Base-by-base conservation (phyloP, 805 yeast genomes). In the Candida hungchunana region DNA sequence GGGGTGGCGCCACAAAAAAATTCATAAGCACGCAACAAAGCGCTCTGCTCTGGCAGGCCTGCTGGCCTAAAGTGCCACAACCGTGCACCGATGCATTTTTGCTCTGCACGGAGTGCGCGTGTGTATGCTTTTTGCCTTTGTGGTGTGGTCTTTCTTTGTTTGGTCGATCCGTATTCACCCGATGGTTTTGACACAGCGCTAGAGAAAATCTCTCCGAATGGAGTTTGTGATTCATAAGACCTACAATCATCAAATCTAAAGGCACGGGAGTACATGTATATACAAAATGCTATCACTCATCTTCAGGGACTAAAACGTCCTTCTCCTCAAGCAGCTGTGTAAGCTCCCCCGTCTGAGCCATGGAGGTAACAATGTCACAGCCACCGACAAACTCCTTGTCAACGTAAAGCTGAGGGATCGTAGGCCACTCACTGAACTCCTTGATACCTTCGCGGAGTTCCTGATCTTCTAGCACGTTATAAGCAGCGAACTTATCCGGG, bases 361-460 rank as follows among this genome's bases (percentile, higher is more conserved):
- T 89, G 38, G 84, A 77, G 57, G 82, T 86, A 35, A 93, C 71
- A 45, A 93, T 89, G 62, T 93, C 99, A 64, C 97, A 93, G 5
- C 99, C 99, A 29, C 99, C 99, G 36, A 93, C 74, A 57, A 93
- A 93, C 58, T 93, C 98, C 48, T 81, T 79, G 49, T 81, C 75
- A 11, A 93, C 87, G 56, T 89, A 93, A 29, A 93, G 72, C 63
- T 93, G 99, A 12, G 99, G 99, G 41, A 93, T 88, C 1, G 99
- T 93, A 38, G 99, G 99, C 99, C 99, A 93, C 47, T 84, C 81
- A 49, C 90, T 79, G 63, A 76, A 93, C 59, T 93, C 98, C 65
- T 93, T 93, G 54, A 93, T 87, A 21, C 97, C 98, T 31, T 85
- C 79, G 64, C 98, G 83, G 45, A 93, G 73, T 53, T 93, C 97